Percentiles rank a stretch among this genome's conserved stretches.
Conservation (phyloP, 371 early-diverging fungal genomes). For the Rhizopus stolonifer region DNA sequence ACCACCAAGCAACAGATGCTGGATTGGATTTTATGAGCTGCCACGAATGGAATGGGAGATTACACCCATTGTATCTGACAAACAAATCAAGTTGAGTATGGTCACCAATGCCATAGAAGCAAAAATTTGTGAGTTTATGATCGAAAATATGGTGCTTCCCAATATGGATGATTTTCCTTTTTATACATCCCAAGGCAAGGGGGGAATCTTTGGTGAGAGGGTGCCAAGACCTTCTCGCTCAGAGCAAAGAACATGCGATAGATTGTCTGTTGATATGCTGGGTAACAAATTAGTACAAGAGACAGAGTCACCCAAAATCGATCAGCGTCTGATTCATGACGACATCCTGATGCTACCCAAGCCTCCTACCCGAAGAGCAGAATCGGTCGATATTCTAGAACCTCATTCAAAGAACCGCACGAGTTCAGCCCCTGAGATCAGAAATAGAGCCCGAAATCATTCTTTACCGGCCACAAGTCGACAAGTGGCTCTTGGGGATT, state of each 20-base stretch:
- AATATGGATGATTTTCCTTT: constrained; percentile 90
- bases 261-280: constrained; percentile 10
- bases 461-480: no score
- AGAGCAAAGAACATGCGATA: not conserved
- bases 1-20: constrained; percentile 83
- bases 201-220: constrained; percentile 62
- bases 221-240: constrained; percentile 15
- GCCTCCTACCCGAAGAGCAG: constrained; percentile 20
- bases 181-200: constrained; percentile 60
- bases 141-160: constrained; percentile 80
- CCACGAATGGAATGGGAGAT: constrained; percentile 78
- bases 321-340: constrained; percentile 1
- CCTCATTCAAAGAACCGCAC: no score
- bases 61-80: constrained; percentile 82
- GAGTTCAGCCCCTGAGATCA: no score
- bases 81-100: constrained; percentile 72
- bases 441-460: no score
- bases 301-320: constrained; percentile 1
- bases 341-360: constrained; percentile 3
- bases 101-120: constrained; percentile 82
- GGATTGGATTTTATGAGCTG: constrained; percentile 84
- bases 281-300: constrained; percentile 10
- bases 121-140: constrained; percentile 78
- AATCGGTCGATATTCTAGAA: no score
- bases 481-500: no score